Evolutionary conservation across 2,329 filamentous ascomycete genomes (phyloP), one percentile per base, ranked within the genome.

Genomic region (Ophiostoma sp.): DNA sequence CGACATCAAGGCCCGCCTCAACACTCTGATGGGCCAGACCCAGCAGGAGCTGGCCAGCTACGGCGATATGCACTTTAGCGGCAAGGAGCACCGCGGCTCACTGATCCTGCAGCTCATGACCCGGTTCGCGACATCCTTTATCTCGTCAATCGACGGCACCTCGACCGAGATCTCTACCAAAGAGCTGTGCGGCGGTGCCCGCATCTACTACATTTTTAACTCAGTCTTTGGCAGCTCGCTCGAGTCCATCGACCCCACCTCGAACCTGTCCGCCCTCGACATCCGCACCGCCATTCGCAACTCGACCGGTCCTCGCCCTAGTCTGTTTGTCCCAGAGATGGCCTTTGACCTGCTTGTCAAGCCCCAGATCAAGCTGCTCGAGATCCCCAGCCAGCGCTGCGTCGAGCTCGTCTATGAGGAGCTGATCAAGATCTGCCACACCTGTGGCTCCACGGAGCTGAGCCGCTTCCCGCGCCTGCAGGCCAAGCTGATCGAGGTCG

Each of bases 181-280:
- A 81, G 95, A 98, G 81, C 87, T 98, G 13, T 97, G 94, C 76
- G 94, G 94, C 77, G 94, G 94, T 77, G 94, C 94, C 66, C 88
- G 94, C 72, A 97, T 98, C 77, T 98, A 98, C 82, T 97, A 98
- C 81, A 97, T 98, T 75, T 98, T 97, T 85, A 98, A 98, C 82
- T 97, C 94, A 5, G 94, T 98, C 62, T 99, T 98, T 79, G 95
- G 95, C 71, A 97, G 94, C 80, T 96, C 94, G 27, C 84, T 99
- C 68, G 95, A 99, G 79, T 91, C 93, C 31, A 97, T 99, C 75
- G 94, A 99, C 76, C 95, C 95, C 4, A 99, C 94, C 1, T 92
- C 90, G 67, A 99, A 99, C 77, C 89, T 99, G 72, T 95, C 95
- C 7, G 92, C 94, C 17, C 87, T 94, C 67, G 95, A 99, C 78